Conservation (phyloP, 2,329 filamentous ascomycete species). For the Didymella keratinophila region DNA sequence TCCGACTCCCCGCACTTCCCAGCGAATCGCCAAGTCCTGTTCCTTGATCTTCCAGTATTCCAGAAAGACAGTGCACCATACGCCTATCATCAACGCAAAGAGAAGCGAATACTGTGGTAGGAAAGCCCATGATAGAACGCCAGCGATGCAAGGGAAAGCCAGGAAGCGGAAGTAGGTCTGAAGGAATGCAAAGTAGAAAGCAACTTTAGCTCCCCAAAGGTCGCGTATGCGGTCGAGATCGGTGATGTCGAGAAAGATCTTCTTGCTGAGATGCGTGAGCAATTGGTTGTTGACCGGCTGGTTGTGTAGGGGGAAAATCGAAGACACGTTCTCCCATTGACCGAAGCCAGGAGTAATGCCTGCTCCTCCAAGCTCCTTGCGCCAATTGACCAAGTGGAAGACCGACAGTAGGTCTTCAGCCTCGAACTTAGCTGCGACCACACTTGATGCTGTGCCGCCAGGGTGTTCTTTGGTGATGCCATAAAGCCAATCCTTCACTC, state of each 20-base stretch:
- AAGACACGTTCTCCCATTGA: slow-evolving; percentile 75
- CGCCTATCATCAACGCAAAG: slow-evolving; percentile 42
- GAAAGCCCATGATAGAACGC: slow-evolving; percentile 42
- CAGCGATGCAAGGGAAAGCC: slow-evolving; percentile 41
- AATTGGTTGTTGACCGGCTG: slow-evolving; percentile 76
- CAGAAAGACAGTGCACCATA: slow-evolving; percentile 47
- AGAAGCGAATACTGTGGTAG: slow-evolving; percentile 42
- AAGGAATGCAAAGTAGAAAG: slow-evolving; percentile 49
- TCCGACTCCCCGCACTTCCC: slow-evolving; percentile 43
- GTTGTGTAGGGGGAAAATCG: slow-evolving; percentile 82
- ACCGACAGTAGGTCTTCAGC: slow-evolving; percentile 80
- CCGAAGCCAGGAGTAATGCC: slow-evolving; percentile 74
- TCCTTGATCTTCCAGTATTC: slow-evolving; percentile 49
- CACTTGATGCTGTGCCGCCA: slow-evolving; percentile 46
- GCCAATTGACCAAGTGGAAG: slow-evolving; percentile 78
- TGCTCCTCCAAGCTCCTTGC: slow-evolving; percentile 77
- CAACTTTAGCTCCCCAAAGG: slow-evolving; percentile 75
- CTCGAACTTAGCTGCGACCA: slow-evolving; percentile 72
- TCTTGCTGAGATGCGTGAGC: slow-evolving; percentile 77
- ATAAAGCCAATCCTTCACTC: slow-evolving; percentile 85
- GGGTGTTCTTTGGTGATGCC: slow-evolving; percentile 74
- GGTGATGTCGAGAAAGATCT: slow-evolving; percentile 70
- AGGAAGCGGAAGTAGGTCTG: slow-evolving; percentile 46
- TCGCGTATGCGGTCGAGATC: slow-evolving; percentile 79
- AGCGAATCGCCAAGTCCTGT: slow-evolving; percentile 44